phyloP scores from a whole-genome alignment of 192 early-diverging fungal genomes.

The Backusella liffmaniae region DNA sequence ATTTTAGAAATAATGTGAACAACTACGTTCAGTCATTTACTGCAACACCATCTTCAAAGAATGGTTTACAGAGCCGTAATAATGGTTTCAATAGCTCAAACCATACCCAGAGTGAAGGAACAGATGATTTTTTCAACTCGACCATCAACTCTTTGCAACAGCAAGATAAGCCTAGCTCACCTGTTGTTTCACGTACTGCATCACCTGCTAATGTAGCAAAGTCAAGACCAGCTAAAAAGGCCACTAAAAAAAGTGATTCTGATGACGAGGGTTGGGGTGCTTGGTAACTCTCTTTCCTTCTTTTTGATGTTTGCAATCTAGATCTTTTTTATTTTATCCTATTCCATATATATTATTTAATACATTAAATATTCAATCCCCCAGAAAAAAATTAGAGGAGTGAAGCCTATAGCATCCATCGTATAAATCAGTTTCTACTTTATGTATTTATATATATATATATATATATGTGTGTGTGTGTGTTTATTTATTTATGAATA shows the following conservation, averaged over 20 bases:
- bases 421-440: neutral
- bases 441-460: neutral
- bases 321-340: slow-evolving; percentile 5
- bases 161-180: slow-evolving; percentile 19
- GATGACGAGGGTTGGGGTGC: slow-evolving; percentile 41
- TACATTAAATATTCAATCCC: slow-evolving; percentile 4
- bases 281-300: slow-evolving; percentile 27
- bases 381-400: neutral
- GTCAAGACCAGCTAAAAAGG: slow-evolving; percentile 20
- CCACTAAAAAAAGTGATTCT: slow-evolving; percentile 23
- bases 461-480: neutral
- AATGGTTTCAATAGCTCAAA: slow-evolving; percentile 15
- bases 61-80: neutral
- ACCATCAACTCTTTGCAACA: slow-evolving; percentile 34
- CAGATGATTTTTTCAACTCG: slow-evolving; percentile 40
- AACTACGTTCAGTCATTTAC: slow-evolving; percentile 61
- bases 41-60: slow-evolving; percentile 35
- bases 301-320: neutral
- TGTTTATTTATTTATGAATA: neutral
- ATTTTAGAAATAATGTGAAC: slow-evolving; percentile 59
- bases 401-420: neutral
- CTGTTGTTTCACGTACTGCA: slow-evolving; percentile 13
- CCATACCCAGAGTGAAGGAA: slow-evolving; percentile 6
- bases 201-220: slow-evolving; percentile 20
- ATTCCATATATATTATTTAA: neutral